Evolutionary conservation across 2,329 filamentous ascomycete species (phyloP).

Genomic region (Exophiala aquamarina): DNA sequence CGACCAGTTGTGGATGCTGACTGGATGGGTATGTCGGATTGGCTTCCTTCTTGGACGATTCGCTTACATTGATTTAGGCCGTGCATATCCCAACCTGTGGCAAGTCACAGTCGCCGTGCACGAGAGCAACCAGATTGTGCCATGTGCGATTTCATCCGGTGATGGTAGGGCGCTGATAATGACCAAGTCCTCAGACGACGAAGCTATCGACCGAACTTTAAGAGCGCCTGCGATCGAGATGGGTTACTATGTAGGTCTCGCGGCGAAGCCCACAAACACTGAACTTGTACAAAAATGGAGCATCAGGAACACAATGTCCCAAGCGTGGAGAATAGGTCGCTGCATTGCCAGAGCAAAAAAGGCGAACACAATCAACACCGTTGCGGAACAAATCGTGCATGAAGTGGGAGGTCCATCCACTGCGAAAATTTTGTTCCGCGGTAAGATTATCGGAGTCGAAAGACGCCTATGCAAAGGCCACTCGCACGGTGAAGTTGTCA

Average conservation of each 20-base stretch:
- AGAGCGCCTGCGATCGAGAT: background rate
- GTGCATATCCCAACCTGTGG: constrained; percentile 30
- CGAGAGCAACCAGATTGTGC: constrained; percentile 18
- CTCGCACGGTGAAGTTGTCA: constrained; percentile 59
- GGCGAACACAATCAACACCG: constrained; percentile 43
- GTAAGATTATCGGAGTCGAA: constrained; percentile 64
- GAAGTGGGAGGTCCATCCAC: constrained; percentile 40
- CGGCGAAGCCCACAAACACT: constrained; percentile 40
- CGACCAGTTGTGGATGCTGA: constrained; percentile 47
- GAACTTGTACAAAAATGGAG: constrained; percentile 35
- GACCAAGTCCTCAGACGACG: constrained; percentile 42
- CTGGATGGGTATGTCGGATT: constrained; percentile 41
- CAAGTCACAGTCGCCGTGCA: constrained; percentile 36
- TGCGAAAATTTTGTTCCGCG: constrained; percentile 59
- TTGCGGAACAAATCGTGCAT: constrained; percentile 59
- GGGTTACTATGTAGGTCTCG: constrained; percentile 42
- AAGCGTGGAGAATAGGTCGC: constrained; percentile 56
- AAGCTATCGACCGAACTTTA: constrained; percentile 32
- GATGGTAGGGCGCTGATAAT: constrained; percentile 48
- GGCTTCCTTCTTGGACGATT: constrained; percentile 1
- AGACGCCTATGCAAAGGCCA: constrained; percentile 58
- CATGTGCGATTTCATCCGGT: constrained; percentile 16
- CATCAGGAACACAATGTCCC: constrained; percentile 43
- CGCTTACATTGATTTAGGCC: constrained; percentile 29
- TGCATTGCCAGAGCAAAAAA: constrained; percentile 51